Conservation (phyloP, 176 grass and related monocot genomes). For the Aechmea fasciata region DNA sequence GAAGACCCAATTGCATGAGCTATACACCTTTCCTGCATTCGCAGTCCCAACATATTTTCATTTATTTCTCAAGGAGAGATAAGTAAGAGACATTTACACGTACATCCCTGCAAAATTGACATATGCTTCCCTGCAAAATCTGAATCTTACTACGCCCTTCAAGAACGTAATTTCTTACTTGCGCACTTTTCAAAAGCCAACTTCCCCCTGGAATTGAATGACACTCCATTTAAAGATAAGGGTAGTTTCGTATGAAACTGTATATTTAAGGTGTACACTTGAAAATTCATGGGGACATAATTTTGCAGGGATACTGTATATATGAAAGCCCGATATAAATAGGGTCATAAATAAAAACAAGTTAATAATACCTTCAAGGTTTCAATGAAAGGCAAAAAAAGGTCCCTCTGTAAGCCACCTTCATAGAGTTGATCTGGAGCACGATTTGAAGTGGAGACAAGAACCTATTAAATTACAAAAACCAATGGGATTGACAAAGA, state of each 20-base stretch:
- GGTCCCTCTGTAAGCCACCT: constrained; percentile 47
- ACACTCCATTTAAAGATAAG: too few species aligned
- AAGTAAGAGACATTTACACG: too few species aligned
- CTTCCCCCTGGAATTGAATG: too few species aligned
- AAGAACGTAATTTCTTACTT: too few species aligned
- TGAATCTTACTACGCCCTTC: too few species aligned
- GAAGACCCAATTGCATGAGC: constrained; percentile 74
- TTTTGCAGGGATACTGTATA: not conserved
- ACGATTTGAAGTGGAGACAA: constrained; percentile 88
- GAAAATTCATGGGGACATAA: not conserved
- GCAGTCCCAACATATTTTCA: constrained; percentile 10
- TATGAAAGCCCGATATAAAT: constrained; percentile 11
- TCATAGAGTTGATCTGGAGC: constrained; percentile 49
- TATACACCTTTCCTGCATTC: constrained; percentile 68
- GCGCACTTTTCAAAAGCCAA: too few species aligned
- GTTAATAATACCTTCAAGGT: constrained; percentile 68
- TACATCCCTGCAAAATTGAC: too few species aligned
- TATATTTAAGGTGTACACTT: too few species aligned
- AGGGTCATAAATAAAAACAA: constrained; percentile 11
- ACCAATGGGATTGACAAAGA: not conserved
- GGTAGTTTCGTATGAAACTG: too few species aligned
- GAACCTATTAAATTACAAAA: constrained; percentile 44
- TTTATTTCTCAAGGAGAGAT: too few species aligned
- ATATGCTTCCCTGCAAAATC: too few species aligned
- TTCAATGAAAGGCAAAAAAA: constrained; percentile 73